These are phyloP conservation scores for Ustilago bromivora DNA, from an alignment of 1,284 basidiomycete genomes.

Conservation along the genomic window DNA sequence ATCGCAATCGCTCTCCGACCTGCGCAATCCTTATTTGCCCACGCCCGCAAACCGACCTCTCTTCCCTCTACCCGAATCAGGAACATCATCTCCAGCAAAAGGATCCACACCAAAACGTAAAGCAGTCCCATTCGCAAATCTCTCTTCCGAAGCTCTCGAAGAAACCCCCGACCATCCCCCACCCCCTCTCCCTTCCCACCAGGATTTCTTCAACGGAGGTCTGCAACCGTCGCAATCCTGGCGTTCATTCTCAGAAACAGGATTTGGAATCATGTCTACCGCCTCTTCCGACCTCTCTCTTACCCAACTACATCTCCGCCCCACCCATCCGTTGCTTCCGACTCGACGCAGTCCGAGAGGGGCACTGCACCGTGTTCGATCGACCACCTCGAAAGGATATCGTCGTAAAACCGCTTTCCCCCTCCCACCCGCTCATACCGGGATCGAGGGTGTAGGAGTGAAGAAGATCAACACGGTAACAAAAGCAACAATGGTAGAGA, in stretches of 20 bases:
- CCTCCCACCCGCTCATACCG: neutral
- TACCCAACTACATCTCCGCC: slow-evolving; percentile 20
- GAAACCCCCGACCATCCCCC: slow-evolving; percentile 7
- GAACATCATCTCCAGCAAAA: neutral
- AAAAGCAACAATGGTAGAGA: neutral
- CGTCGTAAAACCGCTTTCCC: neutral
- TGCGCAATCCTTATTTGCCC: slow-evolving; percentile 5
- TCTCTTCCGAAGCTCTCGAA: slow-evolving; percentile 14
- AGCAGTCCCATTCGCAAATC: slow-evolving; percentile 10
- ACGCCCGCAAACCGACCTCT: neutral
- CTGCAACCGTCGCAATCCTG: slow-evolving; percentile 35
- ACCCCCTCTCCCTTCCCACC: neutral
- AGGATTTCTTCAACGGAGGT: slow-evolving; percentile 12
- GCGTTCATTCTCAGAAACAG: slow-evolving; percentile 42
- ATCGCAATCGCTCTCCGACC: slow-evolving; percentile 34
- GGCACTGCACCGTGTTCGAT: slow-evolving; percentile 17
- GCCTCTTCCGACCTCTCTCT: slow-evolving; percentile 29
- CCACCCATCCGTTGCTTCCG: neutral
- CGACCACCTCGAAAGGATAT: slow-evolving; percentile 4
- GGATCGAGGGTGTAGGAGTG: neutral
- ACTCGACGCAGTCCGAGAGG: slow-evolving; percentile 13
- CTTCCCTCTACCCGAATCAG: slow-evolving; percentile 12
- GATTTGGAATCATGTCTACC: slow-evolving; percentile 31
- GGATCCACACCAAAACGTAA: slow-evolving; percentile 16
- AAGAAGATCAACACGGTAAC: slow-evolving; percentile 20